Conservation (phyloP, 2,329 filamentous ascomycete species). For the Zymoseptoria brevis region DNA sequence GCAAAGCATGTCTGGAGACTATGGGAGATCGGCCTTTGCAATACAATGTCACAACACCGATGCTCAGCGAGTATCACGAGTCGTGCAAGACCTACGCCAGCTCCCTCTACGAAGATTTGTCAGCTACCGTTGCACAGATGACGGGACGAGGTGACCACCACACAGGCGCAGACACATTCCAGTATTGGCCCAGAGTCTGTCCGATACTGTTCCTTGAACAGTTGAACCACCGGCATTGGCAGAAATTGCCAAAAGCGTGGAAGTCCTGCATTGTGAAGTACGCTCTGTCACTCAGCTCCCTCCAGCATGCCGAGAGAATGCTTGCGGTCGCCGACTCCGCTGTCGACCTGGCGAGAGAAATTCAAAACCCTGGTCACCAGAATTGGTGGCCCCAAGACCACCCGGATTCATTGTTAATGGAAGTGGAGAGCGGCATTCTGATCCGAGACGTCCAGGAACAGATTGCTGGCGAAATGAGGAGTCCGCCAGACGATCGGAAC, state of each 20-base stretch:
- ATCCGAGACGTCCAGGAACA: slow-evolving; percentile 55
- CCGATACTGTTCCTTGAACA: background rate
- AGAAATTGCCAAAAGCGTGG: background rate
- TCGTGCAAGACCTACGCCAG: background rate
- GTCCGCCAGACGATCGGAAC: slow-evolving; percentile 40
- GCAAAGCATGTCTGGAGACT: background rate
- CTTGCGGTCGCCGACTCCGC: background rate
- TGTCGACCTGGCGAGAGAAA: background rate
- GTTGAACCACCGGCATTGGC: background rate
- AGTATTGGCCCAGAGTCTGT: background rate
- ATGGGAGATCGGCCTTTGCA: background rate
- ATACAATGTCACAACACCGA: background rate
- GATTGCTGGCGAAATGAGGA: slow-evolving; percentile 54
- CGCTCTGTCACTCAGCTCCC: background rate
- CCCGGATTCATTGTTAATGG: background rate
- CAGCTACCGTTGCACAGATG: background rate
- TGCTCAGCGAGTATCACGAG: background rate
- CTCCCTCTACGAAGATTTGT: background rate
- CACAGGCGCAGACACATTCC: background rate
- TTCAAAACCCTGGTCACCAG: background rate
- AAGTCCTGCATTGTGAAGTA: background rate
- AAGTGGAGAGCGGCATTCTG: slow-evolving; percentile 52
- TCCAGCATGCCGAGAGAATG: background rate
- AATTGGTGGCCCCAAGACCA: background rate
- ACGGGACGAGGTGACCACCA: background rate